These are phyloP conservation scores for grape (Vitis vinifera) DNA, from an alignment of 164 flowering plant species.

Conservation along the genomic window DNA sequence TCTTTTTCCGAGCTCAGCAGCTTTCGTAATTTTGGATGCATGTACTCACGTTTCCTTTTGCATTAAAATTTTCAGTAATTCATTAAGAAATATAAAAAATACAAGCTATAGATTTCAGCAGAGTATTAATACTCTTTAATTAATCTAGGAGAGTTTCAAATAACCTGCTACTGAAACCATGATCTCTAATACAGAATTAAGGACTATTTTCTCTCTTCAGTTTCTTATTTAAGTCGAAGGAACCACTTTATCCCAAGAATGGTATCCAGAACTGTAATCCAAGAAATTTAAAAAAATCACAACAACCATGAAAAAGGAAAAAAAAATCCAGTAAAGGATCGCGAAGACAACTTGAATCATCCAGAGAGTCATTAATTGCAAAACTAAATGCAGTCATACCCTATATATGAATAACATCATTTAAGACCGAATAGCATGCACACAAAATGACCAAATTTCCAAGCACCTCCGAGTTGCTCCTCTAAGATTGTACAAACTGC, in stretches of 20 bases:
- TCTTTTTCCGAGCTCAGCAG: too few species aligned
- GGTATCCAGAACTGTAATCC: not conserved
- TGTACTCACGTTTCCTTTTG: too few species aligned
- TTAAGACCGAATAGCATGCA: not conserved
- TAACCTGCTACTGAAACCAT: not conserved
- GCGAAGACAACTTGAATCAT: not conserved
- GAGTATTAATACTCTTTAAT: too few species aligned
- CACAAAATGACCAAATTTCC: not conserved
- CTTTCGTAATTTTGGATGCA: too few species aligned
- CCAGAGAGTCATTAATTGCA: not conserved
- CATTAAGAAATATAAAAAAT: too few species aligned
- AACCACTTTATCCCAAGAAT: too few species aligned
- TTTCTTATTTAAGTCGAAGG: not conserved
- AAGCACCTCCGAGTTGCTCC: not conserved
- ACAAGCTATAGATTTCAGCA: too few species aligned
- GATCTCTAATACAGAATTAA: not conserved
- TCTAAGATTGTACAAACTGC: conserved; percentile 4
- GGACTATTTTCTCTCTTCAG: not conserved
- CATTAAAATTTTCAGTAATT: too few species aligned
- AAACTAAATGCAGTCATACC: not conserved
- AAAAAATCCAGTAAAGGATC: not conserved
- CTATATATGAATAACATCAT: not conserved
- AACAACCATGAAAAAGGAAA: too few species aligned
- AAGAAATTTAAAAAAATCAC: not conserved
- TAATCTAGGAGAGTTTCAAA: too few species aligned